A percentile compares a stretch with the other conserved stretches of the same genome.
Conservation (phyloP, 2,329 filamentous ascomycete genomes). For the Aspergillus aculeatus region DNA sequence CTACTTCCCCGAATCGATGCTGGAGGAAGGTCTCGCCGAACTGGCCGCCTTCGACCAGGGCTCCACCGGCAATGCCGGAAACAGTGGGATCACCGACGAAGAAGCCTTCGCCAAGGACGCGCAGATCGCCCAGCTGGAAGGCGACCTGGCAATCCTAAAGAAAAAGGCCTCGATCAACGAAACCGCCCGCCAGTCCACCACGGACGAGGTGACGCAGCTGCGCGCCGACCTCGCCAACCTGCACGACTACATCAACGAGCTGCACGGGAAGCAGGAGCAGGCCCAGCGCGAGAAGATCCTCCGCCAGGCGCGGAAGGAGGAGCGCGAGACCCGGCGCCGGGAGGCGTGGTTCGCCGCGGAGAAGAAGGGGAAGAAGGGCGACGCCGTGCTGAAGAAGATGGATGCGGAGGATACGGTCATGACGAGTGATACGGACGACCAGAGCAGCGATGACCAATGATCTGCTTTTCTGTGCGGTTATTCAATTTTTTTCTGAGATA, state of each 20-base stretch:
- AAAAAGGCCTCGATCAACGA: conserved; percentile 38
- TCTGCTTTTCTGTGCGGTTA: not conserved
- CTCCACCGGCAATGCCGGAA: conserved; percentile 21
- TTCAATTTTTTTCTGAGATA: too few species aligned
- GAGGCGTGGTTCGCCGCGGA: conserved; percentile 48
- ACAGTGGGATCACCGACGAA: conserved; percentile 11
- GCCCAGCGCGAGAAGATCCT: conserved; percentile 32
- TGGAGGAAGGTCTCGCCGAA: conserved; percentile 44
- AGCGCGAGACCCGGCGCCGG: conserved; percentile 39
- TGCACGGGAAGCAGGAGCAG: conserved; percentile 40
- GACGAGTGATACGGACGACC: conserved; percentile 39
- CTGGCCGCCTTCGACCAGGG: conserved; percentile 31
- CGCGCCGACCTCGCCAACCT: conserved; percentile 36
- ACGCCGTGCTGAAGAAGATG: conserved; percentile 40
- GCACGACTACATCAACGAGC: conserved; percentile 39
- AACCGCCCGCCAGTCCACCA: conserved; percentile 35
- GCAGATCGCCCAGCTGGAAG: conserved; percentile 36
- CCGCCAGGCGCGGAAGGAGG: conserved; percentile 40
- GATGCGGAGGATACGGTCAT: conserved; percentile 35
- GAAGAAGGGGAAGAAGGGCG: conserved; percentile 44
- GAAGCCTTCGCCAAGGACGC: conserved; percentile 25
- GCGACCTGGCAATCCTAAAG: conserved; percentile 41
- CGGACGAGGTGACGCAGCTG: conserved; percentile 38
- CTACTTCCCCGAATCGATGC: conserved; percentile 38
- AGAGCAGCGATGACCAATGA: conserved; percentile 32